Conservation (phyloP, 164 flowering plant species). For the Macadamia tetraphylla region DNA sequence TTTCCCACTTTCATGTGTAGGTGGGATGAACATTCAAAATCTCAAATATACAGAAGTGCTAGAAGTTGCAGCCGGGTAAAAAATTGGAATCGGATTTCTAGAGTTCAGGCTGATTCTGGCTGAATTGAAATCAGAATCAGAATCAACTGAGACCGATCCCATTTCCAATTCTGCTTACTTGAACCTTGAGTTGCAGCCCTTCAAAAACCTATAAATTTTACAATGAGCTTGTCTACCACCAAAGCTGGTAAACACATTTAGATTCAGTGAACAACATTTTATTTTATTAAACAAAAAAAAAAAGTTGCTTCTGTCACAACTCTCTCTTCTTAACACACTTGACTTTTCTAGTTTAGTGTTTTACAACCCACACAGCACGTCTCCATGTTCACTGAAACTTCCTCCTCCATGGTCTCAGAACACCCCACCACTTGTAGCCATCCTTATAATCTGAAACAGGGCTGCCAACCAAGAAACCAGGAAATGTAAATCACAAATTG, state of each 20-base stretch:
- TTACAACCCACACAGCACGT: neutral
- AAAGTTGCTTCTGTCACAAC: neutral
- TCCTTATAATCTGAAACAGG: slow-evolving; percentile 48
- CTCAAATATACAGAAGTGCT: no score
- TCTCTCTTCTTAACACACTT: neutral
- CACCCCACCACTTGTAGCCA: slow-evolving; percentile 40
- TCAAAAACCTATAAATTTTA: no score
- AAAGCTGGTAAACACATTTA: neutral
- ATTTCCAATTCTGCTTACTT: no score
- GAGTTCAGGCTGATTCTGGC: no score
- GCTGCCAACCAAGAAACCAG: slow-evolving; percentile 22
- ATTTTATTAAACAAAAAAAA: neutral
- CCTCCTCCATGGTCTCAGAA: slow-evolving; percentile 17
- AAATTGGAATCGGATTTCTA: no score
- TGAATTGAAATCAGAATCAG: no score
- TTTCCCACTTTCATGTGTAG: no score
- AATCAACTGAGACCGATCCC: no score
- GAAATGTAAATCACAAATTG: neutral
- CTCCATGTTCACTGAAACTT: slow-evolving; percentile 21
- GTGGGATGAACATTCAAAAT: no score
- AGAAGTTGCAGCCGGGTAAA: no score
- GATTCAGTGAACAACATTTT: neutral
- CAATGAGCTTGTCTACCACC: no score
- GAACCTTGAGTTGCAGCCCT: no score
- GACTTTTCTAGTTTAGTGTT: slow-evolving; percentile 31